Percentiles rank a stretch among this genome's conserved stretches.
Conservation (phyloP, 2,329 filamentous ascomycete species). For the Colletotrichum tabaci region DNA sequence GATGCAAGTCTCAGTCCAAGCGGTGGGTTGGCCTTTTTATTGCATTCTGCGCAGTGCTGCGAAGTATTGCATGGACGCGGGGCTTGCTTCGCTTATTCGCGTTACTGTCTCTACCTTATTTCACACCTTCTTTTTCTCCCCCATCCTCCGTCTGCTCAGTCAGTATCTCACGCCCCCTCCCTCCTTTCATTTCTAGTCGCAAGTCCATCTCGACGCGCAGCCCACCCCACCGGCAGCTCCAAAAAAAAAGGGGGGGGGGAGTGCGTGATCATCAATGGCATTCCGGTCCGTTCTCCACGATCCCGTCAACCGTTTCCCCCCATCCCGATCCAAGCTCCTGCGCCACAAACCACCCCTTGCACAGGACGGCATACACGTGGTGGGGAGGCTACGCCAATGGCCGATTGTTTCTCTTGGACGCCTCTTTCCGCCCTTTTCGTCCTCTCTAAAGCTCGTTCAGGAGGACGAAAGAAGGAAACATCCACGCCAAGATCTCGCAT, state of each 20-base stretch:
- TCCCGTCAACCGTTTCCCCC: constrained; percentile 10
- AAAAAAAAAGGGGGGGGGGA: background rate
- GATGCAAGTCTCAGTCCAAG: constrained; percentile 31
- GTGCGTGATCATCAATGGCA: constrained; percentile 26
- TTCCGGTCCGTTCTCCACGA: constrained; percentile 37
- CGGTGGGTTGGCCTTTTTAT: background rate
- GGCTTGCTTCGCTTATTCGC: background rate
- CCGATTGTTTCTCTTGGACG: constrained; percentile 11
- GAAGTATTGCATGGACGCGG: constrained; percentile 26
- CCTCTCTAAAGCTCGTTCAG: constrained; percentile 18
- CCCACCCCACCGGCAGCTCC: background rate
- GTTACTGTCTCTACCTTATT: background rate
- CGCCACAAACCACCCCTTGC: constrained; percentile 31
- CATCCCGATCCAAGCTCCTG: constrained; percentile 26
- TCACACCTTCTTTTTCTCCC: constrained; percentile 4
- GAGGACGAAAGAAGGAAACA: constrained; percentile 21
- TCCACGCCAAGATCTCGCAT: constrained; percentile 9
- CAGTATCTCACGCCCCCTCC: constrained; percentile 8
- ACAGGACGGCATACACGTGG: constrained; percentile 31
- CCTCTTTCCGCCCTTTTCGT: constrained; percentile 22
- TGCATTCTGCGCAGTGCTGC: constrained; percentile 6
- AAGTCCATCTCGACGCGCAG: background rate
- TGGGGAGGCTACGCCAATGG: constrained; percentile 24
- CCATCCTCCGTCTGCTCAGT: background rate
- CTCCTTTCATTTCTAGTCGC: background rate